phyloP scores from a whole-genome alignment of 139 green algal species.

The Chlamydomonas asymmetrica region DNA sequence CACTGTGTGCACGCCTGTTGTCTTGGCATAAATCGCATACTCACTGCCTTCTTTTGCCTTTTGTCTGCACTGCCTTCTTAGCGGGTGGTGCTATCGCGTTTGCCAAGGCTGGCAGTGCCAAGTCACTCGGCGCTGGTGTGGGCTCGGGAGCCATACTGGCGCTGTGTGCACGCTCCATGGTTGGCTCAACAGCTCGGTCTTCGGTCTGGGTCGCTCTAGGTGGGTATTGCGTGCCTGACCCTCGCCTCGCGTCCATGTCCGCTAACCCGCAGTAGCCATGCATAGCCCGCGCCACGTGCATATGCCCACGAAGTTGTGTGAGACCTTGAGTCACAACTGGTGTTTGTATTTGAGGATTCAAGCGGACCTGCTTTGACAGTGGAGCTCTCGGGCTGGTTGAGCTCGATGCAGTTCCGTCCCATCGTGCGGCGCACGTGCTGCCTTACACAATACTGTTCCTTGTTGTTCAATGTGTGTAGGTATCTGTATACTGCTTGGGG shows the following conservation, averaged over 20 bases:
- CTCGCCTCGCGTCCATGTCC: too few species aligned
- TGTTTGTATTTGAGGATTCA: too few species aligned
- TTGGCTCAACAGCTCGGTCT: neutral
- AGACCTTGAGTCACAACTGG: too few species aligned
- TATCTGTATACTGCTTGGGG: conserved; percentile 20
- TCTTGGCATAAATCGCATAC: neutral
- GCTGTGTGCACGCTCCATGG: conserved; percentile 29
- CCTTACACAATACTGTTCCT: neutral
- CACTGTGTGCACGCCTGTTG: neutral
- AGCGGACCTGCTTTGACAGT: too few species aligned
- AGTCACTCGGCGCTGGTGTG: conserved; percentile 8
- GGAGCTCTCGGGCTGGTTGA: too few species aligned
- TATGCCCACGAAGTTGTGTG: too few species aligned
- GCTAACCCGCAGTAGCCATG: too few species aligned
- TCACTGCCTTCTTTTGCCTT: neutral
- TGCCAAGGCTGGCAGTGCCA: conserved; percentile 13
- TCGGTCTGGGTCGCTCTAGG: conserved; percentile 29
- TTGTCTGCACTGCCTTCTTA: neutral
- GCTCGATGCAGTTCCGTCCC: too few species aligned
- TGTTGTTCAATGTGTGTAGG: conserved; percentile 7
- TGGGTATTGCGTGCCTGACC: too few species aligned
- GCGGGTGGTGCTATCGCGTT: conserved; percentile 9
- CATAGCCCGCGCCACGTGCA: too few species aligned
- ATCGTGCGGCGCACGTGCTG: too few species aligned
- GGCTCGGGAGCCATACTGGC: conserved; percentile 15